Conservation (phyloP, 805 yeast genomes). For the Maudiozyma serrabonitensis region DNA sequence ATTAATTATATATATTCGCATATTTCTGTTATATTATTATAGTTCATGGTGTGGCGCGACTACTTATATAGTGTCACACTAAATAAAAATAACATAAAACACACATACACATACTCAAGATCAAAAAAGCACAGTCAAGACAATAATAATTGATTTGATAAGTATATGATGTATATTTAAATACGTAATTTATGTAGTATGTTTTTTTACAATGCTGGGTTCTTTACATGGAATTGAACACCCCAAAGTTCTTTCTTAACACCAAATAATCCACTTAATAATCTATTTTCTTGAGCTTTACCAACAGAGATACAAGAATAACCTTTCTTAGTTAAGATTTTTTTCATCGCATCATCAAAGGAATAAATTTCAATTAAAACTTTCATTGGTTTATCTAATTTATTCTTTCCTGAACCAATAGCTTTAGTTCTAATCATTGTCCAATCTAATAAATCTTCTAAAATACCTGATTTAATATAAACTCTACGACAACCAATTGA, state of each 20-base stretch:
- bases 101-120: too few relatives aligned
- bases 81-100: too few relatives aligned
- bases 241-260: constrained; percentile 27
- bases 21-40: too few relatives aligned
- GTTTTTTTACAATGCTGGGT: constrained; percentile 7
- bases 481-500: constrained; percentile 60
- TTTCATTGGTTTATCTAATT: constrained; percentile 27
- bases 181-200: background rate
- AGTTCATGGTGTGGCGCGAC: too few relatives aligned
- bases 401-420: constrained; percentile 30
- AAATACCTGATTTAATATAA: constrained; percentile 53
- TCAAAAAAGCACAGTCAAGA: background rate
- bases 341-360: constrained; percentile 37
- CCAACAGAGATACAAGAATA: constrained; percentile 32
- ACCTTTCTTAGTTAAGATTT: constrained; percentile 33
- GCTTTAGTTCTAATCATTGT: constrained; percentile 39
- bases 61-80: too few relatives aligned
- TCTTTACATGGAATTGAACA: constrained; percentile 29
- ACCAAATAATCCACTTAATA: constrained; percentile 27
- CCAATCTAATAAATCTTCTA: constrained; percentile 56
- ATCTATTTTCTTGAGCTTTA: constrained; percentile 20
- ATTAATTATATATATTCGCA: too few relatives aligned
- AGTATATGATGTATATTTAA: background rate
- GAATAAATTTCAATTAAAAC: constrained; percentile 42
- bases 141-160: too few relatives aligned